These are phyloP conservation scores for Phytomonas sp. DNA, from an alignment of 208 protist genomes.

Conservation along the genomic window DNA sequence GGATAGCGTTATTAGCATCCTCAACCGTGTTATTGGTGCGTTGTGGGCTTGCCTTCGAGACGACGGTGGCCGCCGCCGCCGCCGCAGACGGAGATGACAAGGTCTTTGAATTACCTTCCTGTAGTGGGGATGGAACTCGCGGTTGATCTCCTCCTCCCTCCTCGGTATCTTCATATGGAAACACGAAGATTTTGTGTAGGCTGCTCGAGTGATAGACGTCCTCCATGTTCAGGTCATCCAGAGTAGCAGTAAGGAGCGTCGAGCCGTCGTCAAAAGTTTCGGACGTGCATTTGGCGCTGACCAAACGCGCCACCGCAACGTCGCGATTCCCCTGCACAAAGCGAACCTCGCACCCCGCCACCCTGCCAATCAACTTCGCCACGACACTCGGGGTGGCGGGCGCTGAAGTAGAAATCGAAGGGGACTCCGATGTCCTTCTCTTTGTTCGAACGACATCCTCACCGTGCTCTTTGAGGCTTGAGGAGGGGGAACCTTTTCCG, in stretches of 20 bases:
- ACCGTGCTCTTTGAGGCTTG: too few species aligned
- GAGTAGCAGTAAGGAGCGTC: constrained; percentile 21
- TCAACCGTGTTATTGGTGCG: not conserved
- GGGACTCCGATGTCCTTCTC: not conserved
- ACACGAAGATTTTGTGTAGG: constrained; percentile 37
- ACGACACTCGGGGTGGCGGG: not conserved
- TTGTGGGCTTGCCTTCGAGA: not conserved
- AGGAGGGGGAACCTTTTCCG: too few species aligned
- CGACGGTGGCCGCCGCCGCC: not conserved
- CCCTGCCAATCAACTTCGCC: constrained; percentile 12
- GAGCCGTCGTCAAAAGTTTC: constrained; percentile 29
- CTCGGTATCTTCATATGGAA: constrained; percentile 27
- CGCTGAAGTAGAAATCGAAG: not conserved
- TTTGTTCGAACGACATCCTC: not conserved
- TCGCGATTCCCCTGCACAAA: constrained; percentile 35
- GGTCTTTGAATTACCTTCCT: not conserved
- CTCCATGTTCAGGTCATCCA: constrained; percentile 42
- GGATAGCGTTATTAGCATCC: not conserved
- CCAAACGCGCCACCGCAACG: constrained; percentile 31
- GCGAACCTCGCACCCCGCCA: constrained; percentile 23
- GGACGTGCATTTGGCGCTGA: constrained; percentile 18
- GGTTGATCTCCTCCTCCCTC: constrained; percentile 1
- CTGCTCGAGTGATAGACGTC: constrained; percentile 30
- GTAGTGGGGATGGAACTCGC: not conserved
- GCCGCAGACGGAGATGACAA: constrained; percentile 8